Evolutionary conservation across 164 flowering plant species (phyloP), one percentile per base, ranked within the genome.

Genomic region (Nymphaea colorata): DNA sequence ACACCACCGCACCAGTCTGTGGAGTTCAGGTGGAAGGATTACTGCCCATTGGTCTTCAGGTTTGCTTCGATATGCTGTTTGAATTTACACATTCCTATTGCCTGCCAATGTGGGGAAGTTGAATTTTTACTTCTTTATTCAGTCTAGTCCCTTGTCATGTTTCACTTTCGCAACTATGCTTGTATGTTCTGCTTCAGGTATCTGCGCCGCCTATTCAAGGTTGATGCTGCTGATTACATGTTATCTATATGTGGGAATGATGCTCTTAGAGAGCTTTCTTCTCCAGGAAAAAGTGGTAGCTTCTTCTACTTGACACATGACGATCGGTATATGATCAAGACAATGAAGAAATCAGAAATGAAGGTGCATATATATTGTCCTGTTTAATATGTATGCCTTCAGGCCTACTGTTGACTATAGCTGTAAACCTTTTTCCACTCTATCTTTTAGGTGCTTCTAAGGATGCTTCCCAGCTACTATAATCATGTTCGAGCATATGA

Each of bases 271-370:
- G 99, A 94, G 80, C 88, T 91, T 44, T 90, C 96, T 6, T 91
- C 99, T 43, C 96, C 97, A 10, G 99, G 99, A n/a, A 94, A 94
- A 73, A 89, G 97, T 78, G 98, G 98, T 68, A 91, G 92, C 79
- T 87, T 91, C 79, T 91, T 91, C 70, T 91, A 91, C 81, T 73
- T 91, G 66, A 89, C 96, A 36, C 70, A 86, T 68, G 97, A 91
- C 79, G 97, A 91, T 62, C 79, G 81, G 36, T 91, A 89, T 77
- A 87, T 89, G 90, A 89, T 91, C 53, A 89, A 91, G 77, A 91
- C 97, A 17, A 78, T 89, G 82, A 91, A 83, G 80, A 91, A 89
- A 73, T 79, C 97, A 3, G 97, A 91, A 85, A 86, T 80, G 44
- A 91, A 91, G 74, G 57, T 51, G 14, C 14, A 51, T 51, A 25